Conservation (phyloP, 208 protist species). For the Trypanosoma mega region DNA sequence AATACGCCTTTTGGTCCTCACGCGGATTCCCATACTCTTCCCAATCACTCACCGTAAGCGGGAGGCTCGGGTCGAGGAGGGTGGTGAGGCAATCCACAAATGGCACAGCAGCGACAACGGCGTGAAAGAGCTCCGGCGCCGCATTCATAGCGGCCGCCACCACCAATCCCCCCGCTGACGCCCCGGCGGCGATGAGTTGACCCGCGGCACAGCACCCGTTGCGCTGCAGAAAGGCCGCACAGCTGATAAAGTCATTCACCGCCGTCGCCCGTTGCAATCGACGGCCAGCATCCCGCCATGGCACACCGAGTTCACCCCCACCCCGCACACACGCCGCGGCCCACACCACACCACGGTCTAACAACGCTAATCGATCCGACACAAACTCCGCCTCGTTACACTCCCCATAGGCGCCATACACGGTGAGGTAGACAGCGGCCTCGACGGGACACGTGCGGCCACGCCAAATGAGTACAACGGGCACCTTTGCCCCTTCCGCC, state of each 20-base stretch:
- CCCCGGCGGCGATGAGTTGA: constrained; percentile 48
- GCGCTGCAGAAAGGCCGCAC: constrained; percentile 56
- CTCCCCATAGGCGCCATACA: constrained; percentile 80
- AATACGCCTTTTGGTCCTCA: constrained; percentile 50
- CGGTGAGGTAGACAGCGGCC: constrained; percentile 51
- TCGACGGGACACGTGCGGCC: constrained; percentile 16
- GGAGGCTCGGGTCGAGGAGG: constrained; percentile 67
- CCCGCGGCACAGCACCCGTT: constrained; percentile 32
- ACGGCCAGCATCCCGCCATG: constrained; percentile 63
- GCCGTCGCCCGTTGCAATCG: constrained; percentile 60
- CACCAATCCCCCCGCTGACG: constrained; percentile 84
- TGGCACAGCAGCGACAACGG: constrained; percentile 60
- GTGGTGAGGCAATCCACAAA: constrained; percentile 91
- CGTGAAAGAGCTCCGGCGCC: constrained; percentile 52
- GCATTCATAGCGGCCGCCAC: constrained; percentile 67
- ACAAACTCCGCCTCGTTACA: constrained; percentile 60
- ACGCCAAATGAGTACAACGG: constrained; percentile 50
- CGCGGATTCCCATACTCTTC: constrained; percentile 91
- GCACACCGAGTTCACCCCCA: constrained; percentile 85
- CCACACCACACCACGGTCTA: constrained; percentile 83
- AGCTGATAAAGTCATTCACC: constrained; percentile 83
- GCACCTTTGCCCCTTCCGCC: constrained; percentile 25
- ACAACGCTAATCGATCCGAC: constrained; percentile 45
- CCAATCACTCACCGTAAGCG: constrained; percentile 78
- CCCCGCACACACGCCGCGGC: constrained; percentile 75